Evolutionary conservation across 352 stramenopile species (phyloP), one percentile per base, ranked within the genome.

Genomic region (Pythium utonaiense): DNA sequence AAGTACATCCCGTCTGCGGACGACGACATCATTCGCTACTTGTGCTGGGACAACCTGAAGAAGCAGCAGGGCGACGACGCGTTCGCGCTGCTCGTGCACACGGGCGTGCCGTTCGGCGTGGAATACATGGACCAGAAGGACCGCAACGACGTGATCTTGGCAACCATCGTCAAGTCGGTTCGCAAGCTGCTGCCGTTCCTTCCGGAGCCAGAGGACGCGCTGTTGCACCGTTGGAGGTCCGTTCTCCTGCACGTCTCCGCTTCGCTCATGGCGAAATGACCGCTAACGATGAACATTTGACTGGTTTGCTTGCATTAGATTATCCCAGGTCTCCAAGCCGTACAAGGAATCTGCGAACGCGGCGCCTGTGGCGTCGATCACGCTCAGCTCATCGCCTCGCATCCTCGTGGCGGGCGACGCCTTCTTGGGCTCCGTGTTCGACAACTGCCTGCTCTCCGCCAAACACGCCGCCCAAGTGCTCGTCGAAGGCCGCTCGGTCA

Each of bases 31-130:
- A 72, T 91, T 27, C 82, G 78, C n/a, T 91, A 85, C 57, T 49
- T 91, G 34, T 91, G 80, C 62, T 91, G 82, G 80, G 82, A 91
- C 61, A 80, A 86, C 36, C 56, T 84, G 12, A 91, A 91, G 64
- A 88, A 88, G 34, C 38, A 73, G 1, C 5, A 60, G 12, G 51
- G 63, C 8, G 42, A 40, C 4, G 40, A 60, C 3, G 25, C 60
- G 19, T 66, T 70, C 21, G 51, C 78, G 25, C 57, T 91, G 45
- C 60, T 91, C 8, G 79, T 89, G 31, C 82, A 89, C 65, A 89
- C 82, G 13, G 80, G 79, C 1, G 82, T 89, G 34, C 61, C 58
- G 2, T 91, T 88, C 53, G 82, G 79, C 0, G 51, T 74, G 28
- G 59, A 73, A 10, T 72, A 81, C 66, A 88, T 91, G 76, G 73